Evolutionary conservation across 352 stramenopile genomes (phyloP), one percentile per base, ranked within the genome.

Genomic region (Globisporangium canariense): DNA sequence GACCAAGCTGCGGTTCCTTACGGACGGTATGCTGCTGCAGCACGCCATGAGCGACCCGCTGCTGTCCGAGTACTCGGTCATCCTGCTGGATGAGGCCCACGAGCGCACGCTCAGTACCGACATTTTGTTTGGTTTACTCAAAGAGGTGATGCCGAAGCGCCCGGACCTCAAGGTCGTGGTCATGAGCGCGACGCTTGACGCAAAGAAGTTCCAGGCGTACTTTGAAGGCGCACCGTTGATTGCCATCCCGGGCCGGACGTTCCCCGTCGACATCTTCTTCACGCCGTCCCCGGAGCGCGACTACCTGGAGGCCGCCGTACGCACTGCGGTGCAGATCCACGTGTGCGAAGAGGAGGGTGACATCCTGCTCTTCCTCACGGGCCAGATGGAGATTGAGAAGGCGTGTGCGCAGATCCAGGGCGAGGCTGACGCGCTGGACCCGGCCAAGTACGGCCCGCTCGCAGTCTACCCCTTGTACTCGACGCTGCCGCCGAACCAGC

Each of bases 281-380:
- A 99, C 97, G 1, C 91, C 96, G 13, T 85, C 98, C 64, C 96
- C 97, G 0, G 94, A 99, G 76, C 81, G 90, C 41, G 98, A 99
- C 72, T 99, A 99, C 83, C 76, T 99, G 16, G 97, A 99, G 70
- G 93, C 91, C 5, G 84, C 88, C 0, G 77, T 96, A 36, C 74
- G 81, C 13, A 93, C 84, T 6, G 86, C 81, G 0, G 79, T 98
- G 51, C 94, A 99, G 75, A 99, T 99, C 71, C 97, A 99, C 81
- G 83, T 98, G 66, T 98, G 90, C 68, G 97, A 99, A 73, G 88
- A 82, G 5, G 89, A 97, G 53, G 97, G 98, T 50, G 97, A 99
- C 77, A 97, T 99, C 38, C 72, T 99, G n/a, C 77, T 99, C 2
- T 99, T 99, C 74, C 77, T 99, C 22, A 99, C 97, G 10, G 98